Conservation (phyloP, 2,329 filamentous ascomycete genomes). For the Aspergillus sp. region DNA sequence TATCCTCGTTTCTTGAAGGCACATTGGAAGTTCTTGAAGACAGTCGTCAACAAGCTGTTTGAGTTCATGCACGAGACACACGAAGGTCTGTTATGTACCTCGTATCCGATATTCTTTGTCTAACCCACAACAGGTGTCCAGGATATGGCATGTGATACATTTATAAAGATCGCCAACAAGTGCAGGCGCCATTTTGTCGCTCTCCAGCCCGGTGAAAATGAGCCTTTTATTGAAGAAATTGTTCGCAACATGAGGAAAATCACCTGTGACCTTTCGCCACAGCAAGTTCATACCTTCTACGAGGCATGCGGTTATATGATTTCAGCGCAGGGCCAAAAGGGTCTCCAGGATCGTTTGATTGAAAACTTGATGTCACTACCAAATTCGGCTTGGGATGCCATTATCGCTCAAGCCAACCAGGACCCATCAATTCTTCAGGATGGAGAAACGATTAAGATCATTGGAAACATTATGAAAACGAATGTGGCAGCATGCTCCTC, state of each 20-base stretch:
- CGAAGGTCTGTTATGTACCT: conserved; percentile 59
- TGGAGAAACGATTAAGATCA: conserved; percentile 92
- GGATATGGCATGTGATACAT: conserved; percentile 99
- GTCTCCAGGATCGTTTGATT: conserved; percentile 86
- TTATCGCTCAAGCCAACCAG: conserved; percentile 81
- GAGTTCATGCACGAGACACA: conserved; percentile 99
- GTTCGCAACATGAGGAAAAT: conserved; percentile 94
- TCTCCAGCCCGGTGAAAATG: conserved; percentile 85
- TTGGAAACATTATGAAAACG: conserved; percentile 99
- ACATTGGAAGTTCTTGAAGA: conserved; percentile 99
- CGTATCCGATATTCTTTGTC: neutral
- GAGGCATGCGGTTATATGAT: conserved; percentile 99
- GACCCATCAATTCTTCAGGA: conserved; percentile 87
- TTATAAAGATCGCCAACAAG: conserved; percentile 99
- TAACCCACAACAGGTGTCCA: conserved; percentile 67
- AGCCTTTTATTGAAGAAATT: conserved; percentile 98
- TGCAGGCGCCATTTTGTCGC: conserved; percentile 97
- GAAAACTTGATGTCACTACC: conserved; percentile 89
- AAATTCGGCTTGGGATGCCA: conserved; percentile 91
- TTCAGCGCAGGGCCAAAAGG: conserved; percentile 91
- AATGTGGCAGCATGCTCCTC: conserved; percentile 98
- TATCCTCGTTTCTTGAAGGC: conserved; percentile 98
- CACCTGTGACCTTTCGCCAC: conserved; percentile 87
- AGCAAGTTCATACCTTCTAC: conserved; percentile 98
- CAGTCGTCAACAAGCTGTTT: conserved; percentile 98